Base-by-base conservation (phyloP, 1,139 yeast genomes). In the Blastobotrys proliferans region DNA sequence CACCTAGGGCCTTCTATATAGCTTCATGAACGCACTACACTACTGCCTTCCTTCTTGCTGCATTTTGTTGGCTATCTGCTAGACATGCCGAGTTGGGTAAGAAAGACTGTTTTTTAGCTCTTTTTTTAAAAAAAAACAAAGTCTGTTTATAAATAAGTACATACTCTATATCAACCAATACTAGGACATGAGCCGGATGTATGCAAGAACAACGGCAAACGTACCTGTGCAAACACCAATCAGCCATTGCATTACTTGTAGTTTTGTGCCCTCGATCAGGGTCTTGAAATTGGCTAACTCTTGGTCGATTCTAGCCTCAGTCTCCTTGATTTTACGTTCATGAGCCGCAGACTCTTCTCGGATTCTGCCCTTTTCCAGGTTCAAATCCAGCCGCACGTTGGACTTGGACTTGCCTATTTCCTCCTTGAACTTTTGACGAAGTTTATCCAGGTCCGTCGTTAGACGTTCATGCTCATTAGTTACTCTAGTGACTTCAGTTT, bases 221-320 rank as follows among this genome's bases (percentile, higher is more conserved):
- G 97, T 85, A 83, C 97, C 98, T 1, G 97, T 88, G 58, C 95
- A 85, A 19, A 92, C 97, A 72, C 97, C 97, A 57, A 92, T 87
- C 53, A 92, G 74, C 97, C 97, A 92, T 65, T 92, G 98, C 80
- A 87, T 79, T 40, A 92, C 97, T 62, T 92, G 97, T 1, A 96
- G 86, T 67, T 92, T 90, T 28, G 92, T 95, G 34, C 86, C 80
- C 58, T 90, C 95, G 51, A 92, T 88, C 64, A 90, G 96, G 73
- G 90, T 85, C 63, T 85, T 90, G 77, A 92, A 86, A 61, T 92
- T 90, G 38, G 94, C 84, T 29, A 92, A 83, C 58, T 92, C 98
- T 63, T 92, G 95, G 61, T 92, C 97, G 47, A 92, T 90, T 53
- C 96, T 73, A 3, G 97, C 87, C 57, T 88, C 94, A 1, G 96